A percentile compares a stretch with the other conserved stretches of the same genome.
These are phyloP conservation scores for Poa annua DNA, from an alignment of 176 grass and related monocot species.

Conservation along the genomic window DNA sequence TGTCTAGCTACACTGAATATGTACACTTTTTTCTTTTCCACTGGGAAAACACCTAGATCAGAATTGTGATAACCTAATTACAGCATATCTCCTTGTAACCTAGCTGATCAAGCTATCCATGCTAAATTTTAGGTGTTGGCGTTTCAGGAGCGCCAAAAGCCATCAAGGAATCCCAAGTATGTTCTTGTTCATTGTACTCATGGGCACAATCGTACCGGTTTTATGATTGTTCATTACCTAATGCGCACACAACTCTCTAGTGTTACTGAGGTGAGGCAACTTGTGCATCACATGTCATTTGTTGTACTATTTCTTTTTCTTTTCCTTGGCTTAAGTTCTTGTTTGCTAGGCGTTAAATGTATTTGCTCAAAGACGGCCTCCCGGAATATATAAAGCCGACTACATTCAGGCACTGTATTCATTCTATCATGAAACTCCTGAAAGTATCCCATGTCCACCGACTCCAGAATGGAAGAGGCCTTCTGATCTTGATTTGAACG, in stretches of 20 bases:
- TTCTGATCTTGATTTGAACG: slow-evolving; percentile 78
- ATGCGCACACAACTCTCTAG: slow-evolving; percentile 58
- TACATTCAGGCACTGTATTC: slow-evolving; percentile 68
- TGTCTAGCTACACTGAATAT: neutral
- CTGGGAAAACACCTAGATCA: neutral
- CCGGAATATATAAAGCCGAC: slow-evolving; percentile 80
- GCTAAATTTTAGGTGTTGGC: slow-evolving; percentile 58
- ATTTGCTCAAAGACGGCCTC: slow-evolving; percentile 68
- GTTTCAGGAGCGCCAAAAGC: slow-evolving; percentile 63
- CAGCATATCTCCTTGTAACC: neutral
- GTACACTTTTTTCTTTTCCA: slow-evolving; percentile 2
- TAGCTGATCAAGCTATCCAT: slow-evolving; percentile 17
- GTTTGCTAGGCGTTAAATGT: slow-evolving; percentile 62
- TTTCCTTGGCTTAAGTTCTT: slow-evolving; percentile 30
- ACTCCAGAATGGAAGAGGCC: slow-evolving; percentile 80
- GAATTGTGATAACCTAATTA: neutral
- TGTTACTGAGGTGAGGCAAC: slow-evolving; percentile 62
- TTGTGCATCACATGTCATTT: slow-evolving; percentile 15
- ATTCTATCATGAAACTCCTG: slow-evolving; percentile 76
- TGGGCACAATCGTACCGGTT: slow-evolving; percentile 82
- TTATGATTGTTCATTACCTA: slow-evolving; percentile 83
- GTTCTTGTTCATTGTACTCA: slow-evolving; percentile 84
- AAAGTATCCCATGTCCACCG: slow-evolving; percentile 59
- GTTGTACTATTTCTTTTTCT: neutral
- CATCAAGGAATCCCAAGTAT: slow-evolving; percentile 59